Conservation (phyloP, 2,329 filamentous ascomycete species). For the Arthrinium puccinioides region DNA sequence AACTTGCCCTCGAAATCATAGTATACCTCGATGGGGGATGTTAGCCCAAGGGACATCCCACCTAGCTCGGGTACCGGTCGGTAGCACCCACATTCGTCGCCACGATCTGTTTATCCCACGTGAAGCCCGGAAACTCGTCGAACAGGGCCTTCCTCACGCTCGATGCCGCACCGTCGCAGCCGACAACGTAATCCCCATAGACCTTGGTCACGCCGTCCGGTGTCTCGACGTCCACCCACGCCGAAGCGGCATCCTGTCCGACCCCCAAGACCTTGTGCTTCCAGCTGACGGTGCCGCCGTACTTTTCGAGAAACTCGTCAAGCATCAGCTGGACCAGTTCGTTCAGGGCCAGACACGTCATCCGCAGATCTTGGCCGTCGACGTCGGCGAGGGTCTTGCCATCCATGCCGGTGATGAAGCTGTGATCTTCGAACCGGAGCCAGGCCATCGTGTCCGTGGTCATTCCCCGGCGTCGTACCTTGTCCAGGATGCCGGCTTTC, state of each 20-base stretch:
- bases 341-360: slow-evolving; percentile 33
- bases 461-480: slow-evolving; percentile 29
- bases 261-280: slow-evolving; percentile 36
- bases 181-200: slow-evolving; percentile 46
- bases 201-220: slow-evolving; percentile 26
- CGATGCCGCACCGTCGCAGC: slow-evolving; percentile 48
- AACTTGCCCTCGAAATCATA: slow-evolving; percentile 49
- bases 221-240: slow-evolving; percentile 37
- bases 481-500: slow-evolving; percentile 47
- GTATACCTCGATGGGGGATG: slow-evolving; percentile 34
- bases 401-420: slow-evolving; percentile 29
- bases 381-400: slow-evolving; percentile 24
- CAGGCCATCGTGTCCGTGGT: slow-evolving; percentile 31
- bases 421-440: slow-evolving; percentile 27
- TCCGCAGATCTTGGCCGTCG: slow-evolving; percentile 30
- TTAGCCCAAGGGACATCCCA: not conserved
- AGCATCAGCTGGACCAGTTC: slow-evolving; percentile 35
- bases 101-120: slow-evolving; percentile 52
- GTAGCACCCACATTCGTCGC: slow-evolving; percentile 47
- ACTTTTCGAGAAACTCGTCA: slow-evolving; percentile 27
- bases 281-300: slow-evolving; percentile 33
- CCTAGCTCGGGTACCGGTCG: not conserved
- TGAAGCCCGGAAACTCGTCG: slow-evolving; percentile 51
- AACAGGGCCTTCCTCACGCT: slow-evolving; percentile 41
- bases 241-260: slow-evolving; percentile 35